Base-by-base conservation (phyloP, 306 rosid species). In the Fagus crenata region DNA sequence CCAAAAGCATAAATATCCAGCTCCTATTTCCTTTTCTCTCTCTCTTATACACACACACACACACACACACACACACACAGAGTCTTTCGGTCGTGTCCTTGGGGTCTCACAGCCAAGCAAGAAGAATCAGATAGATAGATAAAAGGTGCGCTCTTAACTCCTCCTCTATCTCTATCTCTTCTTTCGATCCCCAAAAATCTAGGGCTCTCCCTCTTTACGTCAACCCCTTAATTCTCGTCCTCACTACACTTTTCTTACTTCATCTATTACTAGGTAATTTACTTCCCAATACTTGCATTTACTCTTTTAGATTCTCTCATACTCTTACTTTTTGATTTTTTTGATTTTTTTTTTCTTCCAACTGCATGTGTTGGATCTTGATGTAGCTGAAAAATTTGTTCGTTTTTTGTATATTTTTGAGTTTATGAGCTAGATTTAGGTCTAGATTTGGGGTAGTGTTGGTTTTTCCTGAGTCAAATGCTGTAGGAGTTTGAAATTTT, bases 121-220 rank as follows among this genome's bases (percentile, higher is more conserved):
- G 40, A 1, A 6, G 71, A 39, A 7, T 39, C 3, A 8, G 49
- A 43, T 43, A 43, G 39, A 17, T 12, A 36, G 86, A 82, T 76
- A 84, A 74, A 81, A 78, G 89, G 87, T 83, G 33, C 77, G 49
- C 59, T 79, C 80, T 71, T 17, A 60, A 5, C n/a, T 39, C 63
- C 35, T 41, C 63, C 41, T 39, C 18, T 69, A 55, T 63, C 74
- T 65, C 58, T 67, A 70, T 32, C 41, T 67, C 49, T 72, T 64
- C 36, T 83, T 67, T 72, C 79, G 87, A 89, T 89, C 94, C 98
- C 89, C 87, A 92, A 94, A 92, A 92, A 89, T 92, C 89, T 89
- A 92, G 94, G 89, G 87, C 85, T 84, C 49, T 77, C 77, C 51
- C 41, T 71, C 70, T 55, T 15, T 42, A 71, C 51, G 15, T 28